Percentiles rank a stretch among this genome's conserved stretches.
Conservation (phyloP, 2,329 filamentous ascomycete species). For the Aspergillus tanneri region DNA sequence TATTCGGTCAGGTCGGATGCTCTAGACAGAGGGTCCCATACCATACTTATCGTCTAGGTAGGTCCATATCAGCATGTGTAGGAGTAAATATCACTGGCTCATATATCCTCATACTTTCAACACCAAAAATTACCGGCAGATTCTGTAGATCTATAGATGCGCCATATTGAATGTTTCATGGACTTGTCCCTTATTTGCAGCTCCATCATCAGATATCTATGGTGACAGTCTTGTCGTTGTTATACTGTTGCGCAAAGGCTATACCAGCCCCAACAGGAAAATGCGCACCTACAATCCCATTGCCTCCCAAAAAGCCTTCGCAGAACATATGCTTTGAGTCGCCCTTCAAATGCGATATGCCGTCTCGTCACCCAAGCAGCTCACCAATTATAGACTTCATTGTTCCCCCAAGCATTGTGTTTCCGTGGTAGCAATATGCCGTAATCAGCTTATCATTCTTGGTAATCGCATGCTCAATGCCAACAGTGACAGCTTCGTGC, state of each 20-base stretch:
- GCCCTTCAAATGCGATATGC: slow-evolving; percentile 95
- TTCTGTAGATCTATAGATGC: slow-evolving; percentile 98
- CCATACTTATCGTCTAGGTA: slow-evolving; percentile 93
- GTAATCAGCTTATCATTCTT: slow-evolving; percentile 91
- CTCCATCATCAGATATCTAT: slow-evolving; percentile 91
- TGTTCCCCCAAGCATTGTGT: slow-evolving; percentile 88
- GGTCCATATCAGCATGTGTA: slow-evolving; percentile 3
- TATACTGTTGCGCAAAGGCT: slow-evolving; percentile 93
- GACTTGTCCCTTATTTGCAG: slow-evolving; percentile 96
- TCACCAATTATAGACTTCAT: slow-evolving; percentile 91
- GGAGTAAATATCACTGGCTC: not conserved
- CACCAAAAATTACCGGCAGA: slow-evolving; percentile 87
- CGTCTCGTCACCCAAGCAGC: slow-evolving; percentile 85
- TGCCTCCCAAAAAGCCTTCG: slow-evolving; percentile 93
- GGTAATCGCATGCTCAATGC: slow-evolving; percentile 90
- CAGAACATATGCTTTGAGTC: slow-evolving; percentile 99
- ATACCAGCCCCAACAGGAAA: slow-evolving; percentile 93
- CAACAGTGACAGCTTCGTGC: slow-evolving; percentile 92
- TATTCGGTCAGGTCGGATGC: slow-evolving; percentile 94
- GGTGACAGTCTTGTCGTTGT: slow-evolving; percentile 74
- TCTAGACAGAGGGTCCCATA: slow-evolving; percentile 92
- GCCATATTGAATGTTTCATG: slow-evolving; percentile 99
- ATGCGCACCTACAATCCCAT: slow-evolving; percentile 96
- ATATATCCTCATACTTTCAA: slow-evolving; percentile 77
- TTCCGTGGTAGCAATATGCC: slow-evolving; percentile 95